Base-by-base conservation (phyloP, 1,139 yeast species). In the Diutina scorzettiae region DNA sequence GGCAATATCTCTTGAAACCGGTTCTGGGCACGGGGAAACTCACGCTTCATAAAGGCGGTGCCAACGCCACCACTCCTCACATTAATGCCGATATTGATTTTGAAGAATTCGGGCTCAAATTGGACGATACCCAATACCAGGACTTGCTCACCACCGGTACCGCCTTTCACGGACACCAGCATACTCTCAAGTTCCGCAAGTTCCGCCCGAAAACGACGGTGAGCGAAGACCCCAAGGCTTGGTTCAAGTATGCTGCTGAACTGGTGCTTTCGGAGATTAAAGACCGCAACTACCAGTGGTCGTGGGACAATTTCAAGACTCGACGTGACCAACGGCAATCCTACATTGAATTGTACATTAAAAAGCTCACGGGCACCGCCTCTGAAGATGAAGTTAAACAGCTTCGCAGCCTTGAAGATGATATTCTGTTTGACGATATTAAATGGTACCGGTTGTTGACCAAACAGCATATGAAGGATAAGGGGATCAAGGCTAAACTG, bases 11-110 rank as follows among this genome's bases (percentile, higher is more conserved):
- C 14, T 62, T 93, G 46, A 75, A 81, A 44, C 99, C 99, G 0
- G 95, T 93, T 1, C 77, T 87, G 5, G 98, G 98, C 27, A 66
- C 69, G 37, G 98, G 98, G 29, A 81, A 81, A 53, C 61, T 93
- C 36, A 80, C 91, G 1, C 64, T 91, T 27, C 84, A 85, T 60
- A 93, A 93, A 55, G 59, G 69, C 6, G 93, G 93, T 2, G 69
- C 93, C 1, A 77, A 87, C 0, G 81, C 76, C 40, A 53, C 63
- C 0, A 60, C 63, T 24, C 96, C 98, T 2, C 93, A 84, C 55
- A 70, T 86, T 17, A 74, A 76, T 42, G 75, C 91, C 0, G 84
- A 85, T 47, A 63, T 91, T 41, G 73, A 80, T 47, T 93, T 89
- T 57, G 89, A 89, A 45, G 95, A 91, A 54, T 80, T 93, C 51